phyloP scores from a whole-genome alignment of 305 asterid genomes.

The Fraxinus ornus region DNA sequence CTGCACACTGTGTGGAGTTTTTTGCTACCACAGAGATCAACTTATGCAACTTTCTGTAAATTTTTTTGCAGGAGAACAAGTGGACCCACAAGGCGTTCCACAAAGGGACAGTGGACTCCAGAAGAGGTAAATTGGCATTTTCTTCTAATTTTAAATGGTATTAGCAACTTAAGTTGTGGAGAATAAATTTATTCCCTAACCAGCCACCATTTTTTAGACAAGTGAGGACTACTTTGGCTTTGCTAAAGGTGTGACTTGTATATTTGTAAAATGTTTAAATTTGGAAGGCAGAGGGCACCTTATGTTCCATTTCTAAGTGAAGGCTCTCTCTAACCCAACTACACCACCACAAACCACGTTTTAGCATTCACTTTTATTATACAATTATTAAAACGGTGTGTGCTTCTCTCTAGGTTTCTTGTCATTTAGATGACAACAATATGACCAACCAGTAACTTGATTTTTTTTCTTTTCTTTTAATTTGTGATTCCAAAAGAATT shows the following conservation, averaged over 20 bases:
- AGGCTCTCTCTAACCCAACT: not conserved
- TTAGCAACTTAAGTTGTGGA: slow-evolving; percentile 1
- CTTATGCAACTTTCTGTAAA: slow-evolving; percentile 11
- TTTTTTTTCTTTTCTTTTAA: not conserved
- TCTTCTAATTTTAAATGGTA: not conserved
- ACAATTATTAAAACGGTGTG: not conserved
- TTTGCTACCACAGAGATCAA: not conserved
- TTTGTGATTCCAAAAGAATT: slow-evolving; percentile 19
- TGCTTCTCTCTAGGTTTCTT: slow-evolving; percentile 13
- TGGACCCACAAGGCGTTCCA: slow-evolving; percentile 97
- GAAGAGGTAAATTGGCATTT: slow-evolving; percentile 69
- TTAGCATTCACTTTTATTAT: not conserved
- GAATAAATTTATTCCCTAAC: not conserved
- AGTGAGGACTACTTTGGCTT: not conserved
- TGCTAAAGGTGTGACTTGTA: not conserved
- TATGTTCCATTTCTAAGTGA: not conserved
- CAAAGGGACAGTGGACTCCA: slow-evolving; percentile 98
- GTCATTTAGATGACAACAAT: slow-evolving; percentile 3
- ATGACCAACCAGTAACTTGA: slow-evolving; percentile 5
- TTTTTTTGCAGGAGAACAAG: slow-evolving; percentile 69
- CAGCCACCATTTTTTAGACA: not conserved
- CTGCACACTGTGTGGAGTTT: not conserved
- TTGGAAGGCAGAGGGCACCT: not conserved
- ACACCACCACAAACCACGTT: not conserved
- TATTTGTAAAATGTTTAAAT: not conserved